Conservation (phyloP, 2,329 filamentous ascomycete genomes). For the Podosphaera fusca region DNA sequence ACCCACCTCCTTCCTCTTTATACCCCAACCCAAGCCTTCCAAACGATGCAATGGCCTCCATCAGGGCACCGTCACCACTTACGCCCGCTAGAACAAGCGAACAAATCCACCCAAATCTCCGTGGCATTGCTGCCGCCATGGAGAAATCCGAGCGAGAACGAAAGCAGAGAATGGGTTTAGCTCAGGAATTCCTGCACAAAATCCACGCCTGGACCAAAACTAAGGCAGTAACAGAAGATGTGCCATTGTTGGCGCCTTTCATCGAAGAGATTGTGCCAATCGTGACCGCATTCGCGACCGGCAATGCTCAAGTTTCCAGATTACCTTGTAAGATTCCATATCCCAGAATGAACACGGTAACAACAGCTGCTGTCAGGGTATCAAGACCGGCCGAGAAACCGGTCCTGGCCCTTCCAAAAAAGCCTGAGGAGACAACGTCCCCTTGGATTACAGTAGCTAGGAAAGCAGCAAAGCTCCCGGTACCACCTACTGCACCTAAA, state of each 20-base stretch:
- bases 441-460: no score
- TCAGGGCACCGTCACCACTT: no score
- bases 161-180: background rate
- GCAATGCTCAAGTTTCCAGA: no score
- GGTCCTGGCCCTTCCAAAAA: background rate
- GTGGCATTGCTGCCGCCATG: no score
- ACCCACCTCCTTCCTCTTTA: background rate
- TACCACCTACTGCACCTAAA: background rate
- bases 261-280: no score
- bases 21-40: background rate
- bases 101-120: no score
- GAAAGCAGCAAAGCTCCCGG: background rate
- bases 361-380: background rate
- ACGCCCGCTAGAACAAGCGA: no score
- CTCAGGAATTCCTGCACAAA: background rate
- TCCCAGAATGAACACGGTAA: background rate
- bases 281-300: no score
- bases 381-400: background rate
- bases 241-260: no score
- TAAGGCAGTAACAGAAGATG: background rate
- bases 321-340: no score
- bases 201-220: background rate
- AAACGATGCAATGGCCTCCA: background rate
- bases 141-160: background rate
- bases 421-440: no score